These are phyloP conservation scores for Nicotiana obtusifolia DNA, from an alignment of 257 asterid genomes.

Conservation along the genomic window DNA sequence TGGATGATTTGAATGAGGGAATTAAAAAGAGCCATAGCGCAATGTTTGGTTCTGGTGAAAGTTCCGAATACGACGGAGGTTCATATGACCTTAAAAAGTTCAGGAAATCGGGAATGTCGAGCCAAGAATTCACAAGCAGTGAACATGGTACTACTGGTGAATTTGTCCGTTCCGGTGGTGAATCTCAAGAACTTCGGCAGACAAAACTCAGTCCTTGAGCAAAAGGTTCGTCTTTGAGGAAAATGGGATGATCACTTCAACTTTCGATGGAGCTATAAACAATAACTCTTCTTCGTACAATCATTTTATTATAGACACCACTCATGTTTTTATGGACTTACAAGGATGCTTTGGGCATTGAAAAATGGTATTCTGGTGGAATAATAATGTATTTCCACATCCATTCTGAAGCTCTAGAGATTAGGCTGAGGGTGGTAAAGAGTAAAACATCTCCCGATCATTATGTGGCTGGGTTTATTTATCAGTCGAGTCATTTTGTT, in stretches of 20 bases:
- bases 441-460: background rate
- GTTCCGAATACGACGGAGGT: slow-evolving; percentile 43
- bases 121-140: slow-evolving; percentile 66
- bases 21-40: slow-evolving; percentile 29
- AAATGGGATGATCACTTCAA: slow-evolving; percentile 8
- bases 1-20: slow-evolving; percentile 54
- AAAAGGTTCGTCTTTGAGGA: background rate
- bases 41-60: slow-evolving; percentile 35
- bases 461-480: background rate
- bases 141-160: slow-evolving; percentile 19
- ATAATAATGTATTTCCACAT: background rate
- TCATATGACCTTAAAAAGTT: slow-evolving; percentile 31
- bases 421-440: background rate
- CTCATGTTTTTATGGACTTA: background rate
- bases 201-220: background rate
- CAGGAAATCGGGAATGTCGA: slow-evolving; percentile 34
- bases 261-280: background rate
- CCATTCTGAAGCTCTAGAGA: background rate
- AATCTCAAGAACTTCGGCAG: slow-evolving; percentile 24
- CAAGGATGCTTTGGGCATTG: background rate
- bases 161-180: slow-evolving; percentile 19
- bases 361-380: background rate
- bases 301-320: background rate
- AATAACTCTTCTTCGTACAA: background rate
- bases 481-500: background rate